Conservation (phyloP, 768 basidiomycete species). For the Thelephora ganbajun region DNA sequence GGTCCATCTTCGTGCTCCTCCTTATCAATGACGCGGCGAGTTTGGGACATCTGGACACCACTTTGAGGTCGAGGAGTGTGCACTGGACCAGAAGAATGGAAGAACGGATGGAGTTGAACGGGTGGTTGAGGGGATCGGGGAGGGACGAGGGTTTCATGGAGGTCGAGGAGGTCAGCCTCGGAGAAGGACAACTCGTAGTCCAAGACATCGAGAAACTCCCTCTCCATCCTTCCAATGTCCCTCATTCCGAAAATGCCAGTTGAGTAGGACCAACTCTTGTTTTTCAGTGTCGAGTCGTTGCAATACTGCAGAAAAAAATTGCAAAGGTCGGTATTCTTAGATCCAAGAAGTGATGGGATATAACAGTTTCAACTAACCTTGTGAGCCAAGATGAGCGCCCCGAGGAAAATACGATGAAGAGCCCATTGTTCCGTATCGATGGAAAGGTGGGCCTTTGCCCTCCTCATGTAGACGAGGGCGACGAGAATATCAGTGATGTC, state of each 20-base stretch:
- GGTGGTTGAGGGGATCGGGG: conserved; percentile 14
- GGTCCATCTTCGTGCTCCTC: no score
- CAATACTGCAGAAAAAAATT: conserved; percentile 62
- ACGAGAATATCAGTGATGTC: conserved; percentile 54
- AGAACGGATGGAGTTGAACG: no score
- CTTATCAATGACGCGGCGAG: no score
- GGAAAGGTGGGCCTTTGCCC: conserved; percentile 66
- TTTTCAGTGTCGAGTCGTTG: conserved; percentile 85
- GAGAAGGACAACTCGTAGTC: conserved; percentile 58
- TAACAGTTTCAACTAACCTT: conserved; percentile 35
- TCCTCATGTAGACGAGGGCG: conserved; percentile 61
- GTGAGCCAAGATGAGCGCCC: conserved; percentile 72
- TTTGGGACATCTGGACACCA: no score
- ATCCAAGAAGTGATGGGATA: conserved; percentile 3
- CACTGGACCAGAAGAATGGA: no score
- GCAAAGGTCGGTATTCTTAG: background rate
- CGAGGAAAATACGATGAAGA: conserved; percentile 80
- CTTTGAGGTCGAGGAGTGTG: no score
- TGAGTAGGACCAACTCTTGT: conserved; percentile 78
- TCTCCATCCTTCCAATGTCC: conserved; percentile 68
- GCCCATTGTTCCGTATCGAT: conserved; percentile 80
- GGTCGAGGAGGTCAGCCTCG: conserved; percentile 47
- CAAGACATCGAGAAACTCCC: conserved; percentile 70
- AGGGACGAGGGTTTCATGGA: conserved; percentile 23
- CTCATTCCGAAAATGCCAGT: conserved; percentile 73